These are phyloP conservation scores for Pleurotus citrinopileatus DNA, from an alignment of 768 basidiomycete genomes.

Conservation along the genomic window DNA sequence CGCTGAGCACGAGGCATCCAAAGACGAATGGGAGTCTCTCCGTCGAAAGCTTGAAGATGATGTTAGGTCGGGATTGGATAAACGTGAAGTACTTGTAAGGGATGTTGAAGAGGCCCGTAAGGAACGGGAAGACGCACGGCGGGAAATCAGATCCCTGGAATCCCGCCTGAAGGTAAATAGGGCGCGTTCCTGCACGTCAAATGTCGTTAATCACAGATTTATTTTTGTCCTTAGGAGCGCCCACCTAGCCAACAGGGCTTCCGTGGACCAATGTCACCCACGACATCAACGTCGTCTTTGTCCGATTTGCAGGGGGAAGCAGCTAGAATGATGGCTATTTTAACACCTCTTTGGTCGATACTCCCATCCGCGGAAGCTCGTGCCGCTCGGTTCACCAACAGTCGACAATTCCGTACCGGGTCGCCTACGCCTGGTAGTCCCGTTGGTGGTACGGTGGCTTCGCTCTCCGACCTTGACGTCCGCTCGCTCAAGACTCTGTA, in stretches of 20 bases:
- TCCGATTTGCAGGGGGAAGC: constrained; percentile 36
- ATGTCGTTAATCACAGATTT: neutral
- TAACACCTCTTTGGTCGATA: constrained; percentile 75
- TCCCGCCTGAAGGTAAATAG: constrained; percentile 32
- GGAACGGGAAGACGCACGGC: constrained; percentile 49
- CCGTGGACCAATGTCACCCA: constrained; percentile 11
- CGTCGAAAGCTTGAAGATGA: constrained; percentile 49
- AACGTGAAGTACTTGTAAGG: constrained; percentile 40
- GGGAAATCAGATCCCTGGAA: constrained; percentile 36
- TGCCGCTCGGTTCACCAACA: constrained; percentile 53
- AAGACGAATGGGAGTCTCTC: constrained; percentile 45
- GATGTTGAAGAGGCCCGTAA: constrained; percentile 54
- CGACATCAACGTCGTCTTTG: constrained; percentile 19
- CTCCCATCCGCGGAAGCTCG: constrained; percentile 86
- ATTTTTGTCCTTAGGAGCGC: constrained; percentile 14
- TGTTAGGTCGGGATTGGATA: constrained; percentile 41
- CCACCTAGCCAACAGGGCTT: constrained; percentile 1
- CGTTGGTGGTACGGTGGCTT: constrained; percentile 29
- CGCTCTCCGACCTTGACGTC: constrained; percentile 82
- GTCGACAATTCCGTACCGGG: constrained; percentile 46
- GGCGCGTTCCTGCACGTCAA: constrained; percentile 4
- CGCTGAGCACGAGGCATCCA: constrained; percentile 36
- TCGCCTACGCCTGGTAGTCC: constrained; percentile 40
- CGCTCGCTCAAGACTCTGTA: constrained; percentile 84
- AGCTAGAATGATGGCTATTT: constrained; percentile 53